Base-by-base conservation (phyloP, 495 filamentous ascomycete species). In the Hyphodiscus hymeniophilus region DNA sequence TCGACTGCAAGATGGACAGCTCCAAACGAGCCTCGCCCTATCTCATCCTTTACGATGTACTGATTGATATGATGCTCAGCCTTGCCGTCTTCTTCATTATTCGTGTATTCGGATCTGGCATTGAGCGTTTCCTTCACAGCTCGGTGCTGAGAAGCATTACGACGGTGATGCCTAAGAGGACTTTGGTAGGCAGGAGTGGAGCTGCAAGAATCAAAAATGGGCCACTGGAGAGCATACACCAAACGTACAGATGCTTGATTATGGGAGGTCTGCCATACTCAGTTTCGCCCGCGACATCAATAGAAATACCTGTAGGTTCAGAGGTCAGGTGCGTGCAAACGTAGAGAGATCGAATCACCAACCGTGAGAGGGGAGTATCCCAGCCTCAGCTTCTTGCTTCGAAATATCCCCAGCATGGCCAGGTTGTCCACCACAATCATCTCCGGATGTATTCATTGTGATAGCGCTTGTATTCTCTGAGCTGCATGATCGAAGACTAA, bases 1-100 rank as follows among this genome's bases (percentile, higher is more conserved):
- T 98, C 92, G 8, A 81, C 80, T 12, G 89, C 92, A 15, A 95
- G 70, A 63, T 97, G 89, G 10, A 98, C 92, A 5, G 92, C 85
- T 7, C 94, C 92, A 63, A 92, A 98, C 0, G 92, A 96, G 4
- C 92, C 92, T 32, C 89, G 76, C 24, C 92, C 92, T 42, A 98
- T 97, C 70, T 98, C 92, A 52, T 96, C 85, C 66, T 84, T 85
- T 54, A 98, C 94, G 34, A 83, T 69, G 61, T 96, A 98, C 63
- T 97, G 94, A 60, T 95, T 94, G 72, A 96, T 90, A 20, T 79
- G 76, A 57, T 89, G 86, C 59, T 90, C 79, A 2, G 65, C 66
- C 30, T 63, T 67, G 2, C 87, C 88, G 55, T 95, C 89, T 54
- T 85, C 79, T 52, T 91, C 84, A 55, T 87, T 90, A 49, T 83